These are phyloP conservation scores for Irpex sp. DNA, from an alignment of 1,284 basidiomycete genomes.

Conservation along the genomic window DNA sequence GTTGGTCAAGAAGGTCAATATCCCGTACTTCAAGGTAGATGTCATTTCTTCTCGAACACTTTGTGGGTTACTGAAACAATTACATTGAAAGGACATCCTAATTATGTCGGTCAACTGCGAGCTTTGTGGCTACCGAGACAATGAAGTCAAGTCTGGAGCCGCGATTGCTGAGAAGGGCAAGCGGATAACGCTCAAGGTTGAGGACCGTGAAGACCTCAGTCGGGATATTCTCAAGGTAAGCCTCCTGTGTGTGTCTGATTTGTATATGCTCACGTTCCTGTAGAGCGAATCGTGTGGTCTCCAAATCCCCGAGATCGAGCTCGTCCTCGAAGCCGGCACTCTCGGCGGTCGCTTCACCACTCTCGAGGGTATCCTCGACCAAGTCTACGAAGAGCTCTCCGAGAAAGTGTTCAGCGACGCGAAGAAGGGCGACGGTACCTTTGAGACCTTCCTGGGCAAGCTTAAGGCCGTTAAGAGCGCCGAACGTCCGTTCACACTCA, in stretches of 20 bases:
- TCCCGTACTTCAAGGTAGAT: constrained; percentile 95
- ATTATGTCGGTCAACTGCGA: constrained; percentile 99
- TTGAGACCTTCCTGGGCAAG: constrained; percentile 83
- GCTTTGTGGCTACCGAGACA: constrained; percentile 94
- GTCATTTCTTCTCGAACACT: background rate
- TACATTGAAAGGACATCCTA: constrained; percentile 81
- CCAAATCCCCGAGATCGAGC: constrained; percentile 94
- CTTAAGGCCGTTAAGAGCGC: constrained; percentile 87
- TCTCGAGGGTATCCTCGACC: constrained; percentile 93
- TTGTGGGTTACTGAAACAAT: background rate
- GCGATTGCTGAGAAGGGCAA: constrained; percentile 91
- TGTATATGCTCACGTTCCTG: constrained; percentile 5
- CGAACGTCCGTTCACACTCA: constrained; percentile 87
- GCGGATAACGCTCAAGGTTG: constrained; percentile 89
- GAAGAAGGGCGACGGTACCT: constrained; percentile 52
- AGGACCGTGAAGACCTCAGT: constrained; percentile 94
- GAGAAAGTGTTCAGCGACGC: constrained; percentile 94
- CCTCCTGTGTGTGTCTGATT: no score
- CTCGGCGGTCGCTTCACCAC: constrained; percentile 99
- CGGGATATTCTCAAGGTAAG: constrained; percentile 93
- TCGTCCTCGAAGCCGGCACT: constrained; percentile 92
- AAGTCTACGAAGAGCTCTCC: constrained; percentile 95
- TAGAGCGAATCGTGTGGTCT: constrained; percentile 94
- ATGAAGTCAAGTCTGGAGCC: constrained; percentile 95
- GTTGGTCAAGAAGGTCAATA: constrained; percentile 95